Percentiles rank a stretch among this genome's conserved stretches.
Evolutionary conservation across 2,329 filamentous ascomycete genomes (phyloP).

Genomic region (Alternaria rosae): DNA sequence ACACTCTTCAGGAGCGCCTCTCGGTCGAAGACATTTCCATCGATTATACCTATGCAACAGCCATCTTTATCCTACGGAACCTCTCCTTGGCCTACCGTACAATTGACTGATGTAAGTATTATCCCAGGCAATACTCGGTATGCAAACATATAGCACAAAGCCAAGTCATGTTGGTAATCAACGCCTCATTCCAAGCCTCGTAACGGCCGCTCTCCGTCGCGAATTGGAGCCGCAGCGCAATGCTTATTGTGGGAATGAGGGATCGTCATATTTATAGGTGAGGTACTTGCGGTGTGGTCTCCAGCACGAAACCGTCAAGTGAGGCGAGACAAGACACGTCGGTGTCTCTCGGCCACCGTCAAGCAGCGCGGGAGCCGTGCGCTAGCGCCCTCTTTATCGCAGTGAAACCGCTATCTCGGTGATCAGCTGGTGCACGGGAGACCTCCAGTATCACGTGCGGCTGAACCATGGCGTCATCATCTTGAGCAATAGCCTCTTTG

Average conservation of each 20-base stretch:
- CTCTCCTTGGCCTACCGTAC: not conserved
- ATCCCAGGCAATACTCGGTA: not conserved
- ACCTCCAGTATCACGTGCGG: constrained; percentile 4
- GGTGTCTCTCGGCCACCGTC: constrained; percentile 3
- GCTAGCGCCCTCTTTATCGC: not conserved
- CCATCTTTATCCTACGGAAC: not conserved
- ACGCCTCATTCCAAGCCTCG: not conserved
- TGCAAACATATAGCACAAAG: not conserved
- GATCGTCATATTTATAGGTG: not conserved
- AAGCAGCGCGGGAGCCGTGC: not conserved
- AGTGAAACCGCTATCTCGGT: constrained; percentile 8
- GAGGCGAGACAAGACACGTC: constrained; percentile 4
- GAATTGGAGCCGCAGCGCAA: no score
- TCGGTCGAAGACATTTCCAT: not conserved
- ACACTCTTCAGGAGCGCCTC: not conserved
- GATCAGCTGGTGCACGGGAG: constrained; percentile 9
- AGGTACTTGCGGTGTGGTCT: not conserved
- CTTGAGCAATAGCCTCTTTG: not conserved
- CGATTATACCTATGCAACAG: not conserved
- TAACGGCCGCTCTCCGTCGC: not conserved
- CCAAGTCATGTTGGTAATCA: not conserved
- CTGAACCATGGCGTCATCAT: constrained; percentile 9
- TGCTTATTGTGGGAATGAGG: not conserved
- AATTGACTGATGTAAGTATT: not conserved
- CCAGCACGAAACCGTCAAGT: not conserved